Conservation (phyloP, 2,329 filamentous ascomycete species). For the Monosporascus sp. region DNA sequence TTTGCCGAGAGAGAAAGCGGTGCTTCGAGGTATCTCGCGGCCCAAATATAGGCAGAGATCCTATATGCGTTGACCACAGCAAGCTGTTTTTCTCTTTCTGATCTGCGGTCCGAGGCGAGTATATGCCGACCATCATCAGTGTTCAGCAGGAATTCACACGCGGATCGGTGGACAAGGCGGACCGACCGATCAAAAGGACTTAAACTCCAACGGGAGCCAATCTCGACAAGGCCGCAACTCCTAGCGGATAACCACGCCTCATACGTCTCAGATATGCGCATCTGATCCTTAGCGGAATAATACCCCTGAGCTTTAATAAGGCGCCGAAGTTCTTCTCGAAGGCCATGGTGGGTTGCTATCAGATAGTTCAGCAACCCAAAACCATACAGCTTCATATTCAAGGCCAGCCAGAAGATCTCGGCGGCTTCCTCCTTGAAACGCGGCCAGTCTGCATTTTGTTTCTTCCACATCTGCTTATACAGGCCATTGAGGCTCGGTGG, state of each 20-base stretch:
- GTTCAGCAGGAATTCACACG: constrained; percentile 4
- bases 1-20: too few relatives aligned
- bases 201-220: rapidly evolving
- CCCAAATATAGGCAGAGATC: too few relatives aligned
- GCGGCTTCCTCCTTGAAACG: constrained; percentile 7
- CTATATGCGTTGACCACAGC: too few relatives aligned
- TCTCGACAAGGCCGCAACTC: constrained; percentile 4
- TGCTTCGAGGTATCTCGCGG: too few relatives aligned
- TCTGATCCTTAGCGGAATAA: too few relatives aligned
- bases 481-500: constrained; percentile 4
- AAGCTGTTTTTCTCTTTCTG: too few relatives aligned
- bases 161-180: constrained; percentile 6
- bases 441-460: constrained; percentile 3
- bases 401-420: background rate
- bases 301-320: too few relatives aligned
- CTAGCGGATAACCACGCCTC: constrained; percentile 1
- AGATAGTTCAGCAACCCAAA: background rate
- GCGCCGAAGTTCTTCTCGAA: too few relatives aligned
- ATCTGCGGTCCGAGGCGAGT: too few relatives aligned
- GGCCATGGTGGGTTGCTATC: too few relatives aligned
- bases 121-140: constrained; percentile 4
- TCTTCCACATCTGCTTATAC: constrained; percentile 12
- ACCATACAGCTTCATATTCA: background rate
- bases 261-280: too few relatives aligned
- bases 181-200: background rate